These are phyloP conservation scores for Limnanthes douglasii DNA, from an alignment of 345 rosid species.

Conservation along the genomic window DNA sequence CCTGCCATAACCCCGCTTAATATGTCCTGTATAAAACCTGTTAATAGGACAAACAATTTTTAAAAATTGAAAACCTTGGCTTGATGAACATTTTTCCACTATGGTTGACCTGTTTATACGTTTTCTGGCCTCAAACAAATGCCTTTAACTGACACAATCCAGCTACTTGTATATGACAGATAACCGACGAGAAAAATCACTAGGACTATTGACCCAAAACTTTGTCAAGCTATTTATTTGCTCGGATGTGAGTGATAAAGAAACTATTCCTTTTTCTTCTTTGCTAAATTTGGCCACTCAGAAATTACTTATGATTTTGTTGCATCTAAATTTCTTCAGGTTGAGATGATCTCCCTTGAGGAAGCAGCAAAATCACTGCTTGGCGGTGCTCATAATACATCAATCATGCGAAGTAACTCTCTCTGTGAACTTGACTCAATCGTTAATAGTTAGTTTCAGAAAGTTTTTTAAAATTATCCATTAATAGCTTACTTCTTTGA, in stretches of 20 bases:
- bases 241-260: conserved; percentile 39
- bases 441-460: background rate
- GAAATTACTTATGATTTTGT: conserved; percentile 1
- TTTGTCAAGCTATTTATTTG: conserved; percentile 80
- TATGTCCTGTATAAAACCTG: too few relatives aligned
- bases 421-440: background rate
- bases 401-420: conserved; percentile 61
- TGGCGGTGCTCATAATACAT: conserved; percentile 60
- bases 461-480: conserved; percentile 1
- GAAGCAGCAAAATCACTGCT: conserved; percentile 66
- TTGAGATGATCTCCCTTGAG: conserved; percentile 59
- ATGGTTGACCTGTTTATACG: too few relatives aligned
- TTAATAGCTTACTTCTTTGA: too few relatives aligned
- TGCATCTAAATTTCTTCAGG: conserved; percentile 21
- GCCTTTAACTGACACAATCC: background rate
- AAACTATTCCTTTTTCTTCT: background rate
- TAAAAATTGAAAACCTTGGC: too few relatives aligned
- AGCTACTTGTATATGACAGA: conserved; percentile 22
- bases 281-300: background rate
- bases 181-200: conserved; percentile 69
- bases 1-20: too few relatives aligned
- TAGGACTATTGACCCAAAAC: conserved; percentile 79
- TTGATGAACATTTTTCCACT: too few relatives aligned
- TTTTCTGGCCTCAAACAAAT: too few relatives aligned
- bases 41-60: too few relatives aligned